phyloP scores from a whole-genome alignment of 2,329 filamentous ascomycete species.

The Zymoseptoria tritici region DNA sequence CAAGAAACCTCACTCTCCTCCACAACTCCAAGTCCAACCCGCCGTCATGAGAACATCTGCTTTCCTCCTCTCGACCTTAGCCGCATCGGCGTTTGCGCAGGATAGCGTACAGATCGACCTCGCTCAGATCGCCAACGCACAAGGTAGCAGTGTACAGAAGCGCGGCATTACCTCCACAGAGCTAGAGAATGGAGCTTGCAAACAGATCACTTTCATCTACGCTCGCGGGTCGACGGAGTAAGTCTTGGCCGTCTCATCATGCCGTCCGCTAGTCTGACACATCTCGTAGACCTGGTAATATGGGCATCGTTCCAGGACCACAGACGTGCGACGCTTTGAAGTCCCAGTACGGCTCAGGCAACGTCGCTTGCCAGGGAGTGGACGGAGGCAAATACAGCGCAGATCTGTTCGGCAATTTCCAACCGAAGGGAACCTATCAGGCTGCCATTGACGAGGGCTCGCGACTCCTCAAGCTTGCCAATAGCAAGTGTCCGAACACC shows the following conservation, averaged over 20 bases:
- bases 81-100: background rate
- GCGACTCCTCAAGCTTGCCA: constrained; percentile 10
- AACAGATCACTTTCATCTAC: background rate
- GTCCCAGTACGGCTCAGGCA: constrained; percentile 1
- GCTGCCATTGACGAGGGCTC: constrained; percentile 7
- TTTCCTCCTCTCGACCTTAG: background rate
- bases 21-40: background rate
- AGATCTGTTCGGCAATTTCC: constrained; percentile 3
- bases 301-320: constrained; percentile 1
- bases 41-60: background rate
- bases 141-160: background rate
- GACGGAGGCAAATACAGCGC: constrained; percentile 5
- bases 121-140: background rate
- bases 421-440: constrained; percentile 3
- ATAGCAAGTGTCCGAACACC: constrained; percentile 9
- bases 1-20: background rate
- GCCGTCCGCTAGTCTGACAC: background rate
- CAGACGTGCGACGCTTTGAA: constrained; percentile 4
- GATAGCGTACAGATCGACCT: background rate
- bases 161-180: background rate
- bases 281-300: background rate
- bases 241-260: background rate
- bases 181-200: background rate
- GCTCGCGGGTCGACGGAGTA: background rate
- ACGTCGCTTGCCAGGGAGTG: constrained; percentile 7